phyloP scores from a whole-genome alignment of 2,329 filamentous ascomycete species.

The Cladosporium sp. region DNA sequence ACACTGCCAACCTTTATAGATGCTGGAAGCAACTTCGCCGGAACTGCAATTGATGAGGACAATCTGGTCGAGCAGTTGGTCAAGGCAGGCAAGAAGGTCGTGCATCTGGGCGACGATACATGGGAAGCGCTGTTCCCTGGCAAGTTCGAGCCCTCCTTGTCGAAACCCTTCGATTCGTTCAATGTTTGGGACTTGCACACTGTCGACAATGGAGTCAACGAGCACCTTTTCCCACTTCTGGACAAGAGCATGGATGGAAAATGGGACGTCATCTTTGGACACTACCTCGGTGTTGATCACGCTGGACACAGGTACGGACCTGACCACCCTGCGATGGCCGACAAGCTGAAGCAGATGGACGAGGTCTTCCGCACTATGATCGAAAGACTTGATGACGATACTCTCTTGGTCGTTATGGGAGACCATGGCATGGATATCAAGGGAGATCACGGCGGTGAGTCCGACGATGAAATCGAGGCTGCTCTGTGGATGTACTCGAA shows the following conservation, averaged over 20 bases:
- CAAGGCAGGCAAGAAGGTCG: constrained; percentile 71
- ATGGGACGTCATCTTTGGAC: constrained; percentile 95
- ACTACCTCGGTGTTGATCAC: constrained; percentile 94
- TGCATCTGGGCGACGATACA: constrained; percentile 96
- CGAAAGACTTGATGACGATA: constrained; percentile 74
- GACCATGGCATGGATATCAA: constrained; percentile 98
- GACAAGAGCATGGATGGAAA: constrained; percentile 62
- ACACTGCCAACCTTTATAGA: constrained; percentile 95
- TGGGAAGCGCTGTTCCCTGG: constrained; percentile 92
- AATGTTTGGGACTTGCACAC: constrained; percentile 98
- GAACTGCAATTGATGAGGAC: constrained; percentile 93
- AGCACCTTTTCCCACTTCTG: constrained; percentile 85
- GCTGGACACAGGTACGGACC: constrained; percentile 95
- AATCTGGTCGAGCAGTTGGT: constrained; percentile 67
- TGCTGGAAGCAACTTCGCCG: constrained; percentile 90
- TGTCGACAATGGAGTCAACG: constrained; percentile 89
- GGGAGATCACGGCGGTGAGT: constrained; percentile 97
- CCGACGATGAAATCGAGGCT: constrained; percentile 91
- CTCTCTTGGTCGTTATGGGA: constrained; percentile 93
- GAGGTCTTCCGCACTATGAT: constrained; percentile 71
- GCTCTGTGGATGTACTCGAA: constrained; percentile 99
- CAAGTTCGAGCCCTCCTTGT: constrained; percentile 87
- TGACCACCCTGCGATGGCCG: constrained; percentile 85
- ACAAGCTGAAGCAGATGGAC: constrained; percentile 92
- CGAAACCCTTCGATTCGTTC: constrained; percentile 90